Conservation (phyloP, 148 eudicot species). For the Vaccinium corymbosum region DNA sequence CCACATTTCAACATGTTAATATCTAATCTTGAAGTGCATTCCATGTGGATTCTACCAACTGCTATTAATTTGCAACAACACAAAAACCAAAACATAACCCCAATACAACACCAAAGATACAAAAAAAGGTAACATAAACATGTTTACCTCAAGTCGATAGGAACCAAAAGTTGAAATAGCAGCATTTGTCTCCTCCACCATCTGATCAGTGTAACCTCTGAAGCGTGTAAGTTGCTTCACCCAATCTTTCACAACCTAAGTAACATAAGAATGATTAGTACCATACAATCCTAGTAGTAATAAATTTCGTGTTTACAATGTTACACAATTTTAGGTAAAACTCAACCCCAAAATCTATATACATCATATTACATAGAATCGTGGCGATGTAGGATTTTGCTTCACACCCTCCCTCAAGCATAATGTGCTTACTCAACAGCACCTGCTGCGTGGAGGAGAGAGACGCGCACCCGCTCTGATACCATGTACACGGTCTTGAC, state of each 20-base stretch:
- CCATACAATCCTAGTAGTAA: not conserved
- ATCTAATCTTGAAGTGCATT: not conserved
- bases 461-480: too few species aligned
- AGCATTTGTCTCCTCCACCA: slow-evolving; percentile 91
- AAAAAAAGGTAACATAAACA: not conserved
- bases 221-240: slow-evolving; percentile 74
- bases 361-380: too few species aligned
- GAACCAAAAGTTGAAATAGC: slow-evolving; percentile 82
- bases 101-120: not conserved
- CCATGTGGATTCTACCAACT: not conserved
- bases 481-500: too few species aligned
- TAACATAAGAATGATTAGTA: not conserved
- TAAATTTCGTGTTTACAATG: too few species aligned
- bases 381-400: too few species aligned
- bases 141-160: slow-evolving; percentile 76
- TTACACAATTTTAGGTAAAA: too few species aligned
- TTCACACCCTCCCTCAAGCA: too few species aligned
- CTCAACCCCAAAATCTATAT: too few species aligned
- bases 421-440: too few species aligned
- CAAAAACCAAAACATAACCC: not conserved
- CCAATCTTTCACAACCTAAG: slow-evolving; percentile 82
- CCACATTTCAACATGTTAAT: not conserved
- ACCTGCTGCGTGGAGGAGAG: too few species aligned
- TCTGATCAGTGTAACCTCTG: slow-evolving; percentile 81
- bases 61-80: too few species aligned